These are phyloP conservation scores for Thermoascus crustaceus DNA, from an alignment of 2,329 filamentous ascomycete species.

Conservation along the genomic window DNA sequence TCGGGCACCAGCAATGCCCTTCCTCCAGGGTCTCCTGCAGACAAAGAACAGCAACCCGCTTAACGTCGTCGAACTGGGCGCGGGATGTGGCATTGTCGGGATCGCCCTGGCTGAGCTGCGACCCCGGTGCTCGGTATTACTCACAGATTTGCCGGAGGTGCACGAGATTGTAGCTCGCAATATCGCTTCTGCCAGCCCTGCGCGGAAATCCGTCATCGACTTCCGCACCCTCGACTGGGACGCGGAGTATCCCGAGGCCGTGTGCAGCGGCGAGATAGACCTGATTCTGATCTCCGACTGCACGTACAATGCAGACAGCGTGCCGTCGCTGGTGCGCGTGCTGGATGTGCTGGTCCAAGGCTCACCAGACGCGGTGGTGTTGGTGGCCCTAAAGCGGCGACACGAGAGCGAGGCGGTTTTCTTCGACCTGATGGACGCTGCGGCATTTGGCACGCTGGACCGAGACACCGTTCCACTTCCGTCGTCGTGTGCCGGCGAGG, in stretches of 20 bases:
- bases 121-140: constrained; percentile 44
- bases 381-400: constrained; percentile 59
- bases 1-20: constrained; percentile 14
- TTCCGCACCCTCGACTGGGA: constrained; percentile 58
- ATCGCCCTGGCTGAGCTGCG: constrained; percentile 52
- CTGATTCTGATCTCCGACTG: constrained; percentile 61
- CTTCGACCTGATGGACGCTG: constrained; percentile 50
- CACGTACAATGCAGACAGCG: constrained; percentile 63
- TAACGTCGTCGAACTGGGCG: constrained; percentile 56
- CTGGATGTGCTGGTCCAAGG: constrained; percentile 41
- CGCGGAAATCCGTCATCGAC: constrained; percentile 34
- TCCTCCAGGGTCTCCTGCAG: constrained; percentile 26
- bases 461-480: constrained; percentile 29
- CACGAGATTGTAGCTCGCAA: constrained; percentile 53
- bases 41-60: constrained; percentile 25
- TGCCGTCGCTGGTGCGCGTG: constrained; percentile 54
- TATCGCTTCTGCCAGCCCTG: constrained; percentile 36
- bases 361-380: constrained; percentile 44
- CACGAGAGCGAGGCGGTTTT: constrained; percentile 60
- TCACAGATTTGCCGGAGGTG: constrained; percentile 61
- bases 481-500: constrained; percentile 15
- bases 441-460: constrained; percentile 26
- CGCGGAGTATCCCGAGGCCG: constrained; percentile 38
- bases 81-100: constrained; percentile 61
- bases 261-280: constrained; percentile 39